Percentiles rank a stretch among this genome's conserved stretches.
These are phyloP conservation scores for Hysterium pulicare DNA, from an alignment of 2,329 filamentous ascomycete species.

Conservation along the genomic window DNA sequence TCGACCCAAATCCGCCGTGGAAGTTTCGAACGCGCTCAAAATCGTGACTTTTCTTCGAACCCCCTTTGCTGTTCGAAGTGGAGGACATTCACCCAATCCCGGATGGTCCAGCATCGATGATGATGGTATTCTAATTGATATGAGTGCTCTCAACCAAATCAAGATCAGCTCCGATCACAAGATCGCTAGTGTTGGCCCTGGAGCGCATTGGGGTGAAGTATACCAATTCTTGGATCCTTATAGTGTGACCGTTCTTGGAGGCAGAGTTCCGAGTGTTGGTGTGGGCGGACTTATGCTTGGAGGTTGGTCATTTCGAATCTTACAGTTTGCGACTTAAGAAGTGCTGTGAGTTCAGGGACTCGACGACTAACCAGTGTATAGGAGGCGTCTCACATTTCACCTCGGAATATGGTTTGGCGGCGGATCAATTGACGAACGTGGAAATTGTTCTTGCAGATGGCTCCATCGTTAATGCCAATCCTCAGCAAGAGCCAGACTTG, in stretches of 20 bases:
- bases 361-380: too few relatives aligned
- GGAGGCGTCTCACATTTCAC: slow-evolving; percentile 14
- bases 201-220: slow-evolving; percentile 19
- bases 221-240: slow-evolving; percentile 12
- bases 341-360: too few relatives aligned
- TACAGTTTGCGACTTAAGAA: neutral
- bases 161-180: slow-evolving; percentile 12
- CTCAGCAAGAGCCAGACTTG: slow-evolving; percentile 27
- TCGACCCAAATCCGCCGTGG: neutral
- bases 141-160: slow-evolving; percentile 8
- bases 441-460: slow-evolving; percentile 36
- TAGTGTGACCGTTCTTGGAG: slow-evolving; percentile 14
- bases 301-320: slow-evolving; percentile 1
- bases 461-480: slow-evolving; percentile 32
- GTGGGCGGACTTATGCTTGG: slow-evolving; percentile 16
- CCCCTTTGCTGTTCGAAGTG: slow-evolving; percentile 13
- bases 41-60: neutral
- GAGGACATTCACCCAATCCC: slow-evolving; percentile 9
- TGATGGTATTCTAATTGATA: slow-evolving; percentile 2
- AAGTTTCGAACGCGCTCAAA: slow-evolving; percentile 7
- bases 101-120: slow-evolving; percentile 4
- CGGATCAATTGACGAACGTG: slow-evolving; percentile 15
- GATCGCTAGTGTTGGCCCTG: slow-evolving; percentile 14
- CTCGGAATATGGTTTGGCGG: slow-evolving; percentile 10
- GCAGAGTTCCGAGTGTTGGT: slow-evolving; percentile 14